Evolutionary conservation across 2,329 filamentous ascomycete genomes (phyloP).

Genomic region (Chaetomium globosum): DNA sequence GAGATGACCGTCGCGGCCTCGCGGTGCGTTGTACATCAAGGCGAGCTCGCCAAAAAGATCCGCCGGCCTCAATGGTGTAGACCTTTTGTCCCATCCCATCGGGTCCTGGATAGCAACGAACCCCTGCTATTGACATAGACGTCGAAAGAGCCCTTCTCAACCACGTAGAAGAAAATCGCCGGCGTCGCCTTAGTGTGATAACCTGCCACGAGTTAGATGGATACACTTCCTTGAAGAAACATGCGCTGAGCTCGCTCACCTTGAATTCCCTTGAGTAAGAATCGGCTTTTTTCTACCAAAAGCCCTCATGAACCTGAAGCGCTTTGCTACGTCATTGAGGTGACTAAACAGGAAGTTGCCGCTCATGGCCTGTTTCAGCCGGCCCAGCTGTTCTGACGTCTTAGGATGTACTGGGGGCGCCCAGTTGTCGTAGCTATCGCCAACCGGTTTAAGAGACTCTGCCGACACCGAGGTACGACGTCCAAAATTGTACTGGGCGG

Average conservation of each 20-base stretch:
- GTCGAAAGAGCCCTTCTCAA: slow-evolving; percentile 87
- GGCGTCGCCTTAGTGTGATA: slow-evolving; percentile 90
- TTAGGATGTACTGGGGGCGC: slow-evolving; percentile 83
- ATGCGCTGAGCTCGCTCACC: slow-evolving; percentile 45
- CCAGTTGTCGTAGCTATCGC: slow-evolving; percentile 85
- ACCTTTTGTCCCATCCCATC: slow-evolving; percentile 85
- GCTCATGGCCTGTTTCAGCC: slow-evolving; percentile 78
- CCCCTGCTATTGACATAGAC: slow-evolving; percentile 84
- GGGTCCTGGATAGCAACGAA: slow-evolving; percentile 72
- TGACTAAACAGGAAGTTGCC: slow-evolving; percentile 94
- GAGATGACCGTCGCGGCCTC: slow-evolving; percentile 92
- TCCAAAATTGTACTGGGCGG: slow-evolving; percentile 89
- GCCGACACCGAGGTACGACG: slow-evolving; percentile 95
- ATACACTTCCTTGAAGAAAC: neutral
- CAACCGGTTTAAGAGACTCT: slow-evolving; percentile 88
- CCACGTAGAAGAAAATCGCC: slow-evolving; percentile 98
- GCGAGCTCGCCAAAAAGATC: slow-evolving; percentile 97
- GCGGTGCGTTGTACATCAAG: slow-evolving; percentile 97
- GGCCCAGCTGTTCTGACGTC: slow-evolving; percentile 74
- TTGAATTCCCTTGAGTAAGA: slow-evolving; percentile 83
- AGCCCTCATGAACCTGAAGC: slow-evolving; percentile 80
- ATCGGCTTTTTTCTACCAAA: slow-evolving; percentile 96
- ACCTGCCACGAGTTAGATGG: slow-evolving; percentile 59
- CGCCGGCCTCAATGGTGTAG: slow-evolving; percentile 78
- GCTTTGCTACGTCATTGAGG: slow-evolving; percentile 90